Percentiles rank a stretch among this genome's conserved stretches.
Conservation (phyloP, 805 yeast species). For the Wickerhamia fluorescens region DNA sequence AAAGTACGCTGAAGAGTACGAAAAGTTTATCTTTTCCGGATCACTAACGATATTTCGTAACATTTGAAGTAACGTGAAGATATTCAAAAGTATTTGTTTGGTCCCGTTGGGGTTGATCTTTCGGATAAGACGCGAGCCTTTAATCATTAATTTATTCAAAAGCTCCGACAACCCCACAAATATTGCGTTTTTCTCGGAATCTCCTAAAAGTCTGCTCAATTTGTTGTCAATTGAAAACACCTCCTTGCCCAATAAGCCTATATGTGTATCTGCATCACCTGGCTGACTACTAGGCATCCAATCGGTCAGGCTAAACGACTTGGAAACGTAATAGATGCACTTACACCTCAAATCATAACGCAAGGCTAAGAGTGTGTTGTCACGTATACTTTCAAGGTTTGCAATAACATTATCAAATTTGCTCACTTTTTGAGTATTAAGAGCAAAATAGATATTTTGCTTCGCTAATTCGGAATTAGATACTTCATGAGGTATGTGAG, state of each 20-base stretch:
- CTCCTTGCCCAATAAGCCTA: conserved; percentile 45
- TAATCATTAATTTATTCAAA: conserved; percentile 45
- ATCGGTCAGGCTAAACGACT: conserved; percentile 40
- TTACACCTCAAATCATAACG: conserved; percentile 53
- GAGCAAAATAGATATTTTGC: conserved; percentile 26
- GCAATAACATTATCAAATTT: conserved; percentile 32
- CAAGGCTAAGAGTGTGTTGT: conserved; percentile 38
- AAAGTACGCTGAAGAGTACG: conserved; percentile 47
- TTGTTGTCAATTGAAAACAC: conserved; percentile 40
- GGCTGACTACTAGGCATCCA: conserved; percentile 48
- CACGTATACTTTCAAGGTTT: conserved; percentile 28
- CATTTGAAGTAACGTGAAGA: conserved; percentile 63
- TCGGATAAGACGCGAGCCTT: conserved; percentile 43
- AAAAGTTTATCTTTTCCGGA: conserved; percentile 49
- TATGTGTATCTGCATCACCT: conserved; percentile 52
- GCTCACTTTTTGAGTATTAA: conserved; percentile 20
- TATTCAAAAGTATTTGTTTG: conserved; percentile 51
- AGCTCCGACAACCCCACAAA: conserved; percentile 44
- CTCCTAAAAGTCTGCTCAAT: conserved; percentile 27
- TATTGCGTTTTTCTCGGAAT: conserved; percentile 21
- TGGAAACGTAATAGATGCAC: conserved; percentile 44
- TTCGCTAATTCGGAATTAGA: conserved; percentile 13
- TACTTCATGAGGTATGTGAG: conserved; percentile 7
- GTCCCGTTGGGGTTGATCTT: conserved; percentile 54
- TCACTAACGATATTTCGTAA: conserved; percentile 48